phyloP scores from a whole-genome alignment of 345 rosid genomes.

The Gossypioides kirkii region DNA sequence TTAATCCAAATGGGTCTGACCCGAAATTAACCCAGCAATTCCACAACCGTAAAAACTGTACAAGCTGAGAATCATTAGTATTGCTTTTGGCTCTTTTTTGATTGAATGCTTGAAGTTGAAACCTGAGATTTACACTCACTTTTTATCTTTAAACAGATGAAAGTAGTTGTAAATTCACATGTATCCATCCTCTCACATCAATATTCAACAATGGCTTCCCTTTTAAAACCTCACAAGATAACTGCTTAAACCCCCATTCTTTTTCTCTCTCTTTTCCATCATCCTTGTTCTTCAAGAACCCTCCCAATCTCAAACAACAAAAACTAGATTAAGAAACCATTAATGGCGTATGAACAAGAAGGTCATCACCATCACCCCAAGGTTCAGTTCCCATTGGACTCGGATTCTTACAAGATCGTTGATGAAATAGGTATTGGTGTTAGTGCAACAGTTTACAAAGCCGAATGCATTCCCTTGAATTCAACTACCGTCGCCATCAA shows the following conservation, averaged over 20 bases:
- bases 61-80: too few relatives aligned
- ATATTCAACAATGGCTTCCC: background rate
- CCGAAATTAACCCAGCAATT: too few relatives aligned
- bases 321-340: background rate
- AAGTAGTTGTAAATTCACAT: slow-evolving; percentile 12
- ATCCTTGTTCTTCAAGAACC: background rate
- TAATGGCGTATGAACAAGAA: slow-evolving; percentile 14
- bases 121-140: background rate
- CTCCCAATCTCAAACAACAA: background rate
- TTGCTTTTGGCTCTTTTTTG: background rate
- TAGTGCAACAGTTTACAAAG: slow-evolving; percentile 73
- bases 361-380: background rate
- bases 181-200: background rate
- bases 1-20: too few relatives aligned
- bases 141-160: background rate
- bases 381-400: slow-evolving; percentile 58
- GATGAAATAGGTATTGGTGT: slow-evolving; percentile 72
- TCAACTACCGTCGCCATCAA: slow-evolving; percentile 69
- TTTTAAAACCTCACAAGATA: slow-evolving; percentile 10
- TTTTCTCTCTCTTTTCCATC: background rate
- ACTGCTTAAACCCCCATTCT: background rate
- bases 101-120: background rate
- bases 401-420: slow-evolving; percentile 51
- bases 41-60: too few relatives aligned
- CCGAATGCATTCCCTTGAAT: slow-evolving; percentile 56